These are phyloP conservation scores for Usnea hakonensis DNA, from an alignment of 495 filamentous ascomycete species.

Conservation along the genomic window DNA sequence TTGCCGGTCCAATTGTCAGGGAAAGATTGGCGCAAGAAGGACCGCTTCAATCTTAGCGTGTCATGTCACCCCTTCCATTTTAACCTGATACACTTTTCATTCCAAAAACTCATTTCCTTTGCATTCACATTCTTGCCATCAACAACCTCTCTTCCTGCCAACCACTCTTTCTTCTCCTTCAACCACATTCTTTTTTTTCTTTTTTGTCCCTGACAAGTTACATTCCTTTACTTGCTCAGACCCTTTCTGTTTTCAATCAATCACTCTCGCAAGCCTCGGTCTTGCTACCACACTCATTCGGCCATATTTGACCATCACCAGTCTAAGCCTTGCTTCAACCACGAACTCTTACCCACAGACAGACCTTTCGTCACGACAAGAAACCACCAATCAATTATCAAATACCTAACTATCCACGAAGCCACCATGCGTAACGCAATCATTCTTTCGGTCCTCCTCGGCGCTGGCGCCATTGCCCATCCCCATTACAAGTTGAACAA, in stretches of 20 bases:
- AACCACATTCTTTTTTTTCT: conserved; percentile 17
- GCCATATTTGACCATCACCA: conserved; percentile 8
- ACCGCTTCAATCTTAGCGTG: conserved; percentile 5
- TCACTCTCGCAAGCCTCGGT: conserved; percentile 9
- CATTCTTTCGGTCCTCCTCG: conserved; percentile 16
- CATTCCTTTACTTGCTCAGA: conserved; percentile 16
- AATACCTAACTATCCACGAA: no score
- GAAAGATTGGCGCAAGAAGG: not conserved
- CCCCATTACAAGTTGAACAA: conserved; percentile 16
- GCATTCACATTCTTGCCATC: not conserved
- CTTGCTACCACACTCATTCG: conserved; percentile 16
- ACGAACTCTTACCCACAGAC: not conserved
- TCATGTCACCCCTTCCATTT: conserved; percentile 13
- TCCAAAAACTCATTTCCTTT: conserved; percentile 2
- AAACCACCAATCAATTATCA: not conserved
- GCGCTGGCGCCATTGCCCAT: conserved; percentile 20
- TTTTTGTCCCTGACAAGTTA: conserved; percentile 9
- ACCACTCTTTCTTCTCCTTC: not conserved
- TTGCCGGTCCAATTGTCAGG: not conserved
- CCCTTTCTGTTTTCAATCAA: not conserved
- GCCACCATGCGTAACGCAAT: conserved; percentile 19
- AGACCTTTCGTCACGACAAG: not conserved
- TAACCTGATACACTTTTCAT: conserved; percentile 7
- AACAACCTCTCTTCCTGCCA: not conserved
- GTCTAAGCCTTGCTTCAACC: conserved; percentile 10